phyloP scores from a whole-genome alignment of 768 basidiomycete species.

The Panaeolus cyanescens region DNA sequence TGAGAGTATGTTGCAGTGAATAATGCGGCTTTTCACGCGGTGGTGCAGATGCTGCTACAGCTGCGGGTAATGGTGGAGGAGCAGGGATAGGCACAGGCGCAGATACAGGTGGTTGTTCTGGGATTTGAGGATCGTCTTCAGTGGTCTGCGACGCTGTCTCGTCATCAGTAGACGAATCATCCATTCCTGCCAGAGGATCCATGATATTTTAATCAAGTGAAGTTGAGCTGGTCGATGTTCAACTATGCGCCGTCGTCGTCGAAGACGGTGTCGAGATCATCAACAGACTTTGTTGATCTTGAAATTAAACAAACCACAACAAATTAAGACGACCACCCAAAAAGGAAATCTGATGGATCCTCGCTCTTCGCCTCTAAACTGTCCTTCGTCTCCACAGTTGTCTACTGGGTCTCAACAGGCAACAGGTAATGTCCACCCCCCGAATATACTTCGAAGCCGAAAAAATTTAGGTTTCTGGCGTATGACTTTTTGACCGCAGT shows the following conservation, averaged over 20 bases:
- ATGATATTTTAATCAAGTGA: slow-evolving; percentile 19
- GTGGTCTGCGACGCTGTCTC: slow-evolving; percentile 82
- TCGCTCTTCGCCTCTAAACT: too few species aligned
- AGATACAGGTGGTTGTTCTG: slow-evolving; percentile 47
- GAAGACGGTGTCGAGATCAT: background rate
- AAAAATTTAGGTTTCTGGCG: too few species aligned
- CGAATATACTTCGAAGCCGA: too few species aligned
- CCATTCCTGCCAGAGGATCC: slow-evolving; percentile 49
- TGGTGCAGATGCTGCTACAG: slow-evolving; percentile 26
- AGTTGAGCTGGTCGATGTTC: background rate
- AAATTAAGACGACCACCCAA: background rate
- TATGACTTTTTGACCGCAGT: too few species aligned
- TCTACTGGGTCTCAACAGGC: too few species aligned
- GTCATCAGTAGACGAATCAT: slow-evolving; percentile 56
- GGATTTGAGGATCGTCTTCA: slow-evolving; percentile 81
- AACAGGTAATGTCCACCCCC: too few species aligned
- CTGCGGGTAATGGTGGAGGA: slow-evolving; percentile 28
- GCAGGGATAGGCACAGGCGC: slow-evolving; percentile 30
- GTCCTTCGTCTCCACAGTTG: too few species aligned
- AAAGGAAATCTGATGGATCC: background rate
- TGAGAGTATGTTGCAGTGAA: slow-evolving; percentile 62
- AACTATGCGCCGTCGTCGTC: slow-evolving; percentile 1
- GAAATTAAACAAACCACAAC: background rate
- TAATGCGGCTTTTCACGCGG: slow-evolving; percentile 66
- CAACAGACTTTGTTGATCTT: slow-evolving; percentile 1